Evolutionary conservation across 352 stramenopile genomes (phyloP), one percentile per base, ranked within the genome.

Genomic region (Plasmopara halstedii): DNA sequence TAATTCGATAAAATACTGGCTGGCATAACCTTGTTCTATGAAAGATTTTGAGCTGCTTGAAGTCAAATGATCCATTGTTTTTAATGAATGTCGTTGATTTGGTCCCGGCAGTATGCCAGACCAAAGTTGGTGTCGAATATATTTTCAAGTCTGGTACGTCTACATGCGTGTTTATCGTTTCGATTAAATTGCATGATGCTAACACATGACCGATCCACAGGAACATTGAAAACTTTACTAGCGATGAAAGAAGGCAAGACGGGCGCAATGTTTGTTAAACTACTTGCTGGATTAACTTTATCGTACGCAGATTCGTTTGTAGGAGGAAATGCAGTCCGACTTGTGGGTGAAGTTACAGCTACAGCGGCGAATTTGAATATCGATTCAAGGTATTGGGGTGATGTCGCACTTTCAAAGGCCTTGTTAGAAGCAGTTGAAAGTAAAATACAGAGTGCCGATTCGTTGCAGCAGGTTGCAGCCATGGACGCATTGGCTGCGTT

Each of bases 31-130:
- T 53, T 11, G 17, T 50, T 39, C 6, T 22, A 43, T 22, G 4
- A 33, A 40, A 91, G 82, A 66, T 93, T 48, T 40, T 93, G 26
- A 56, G 78, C 20, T 79, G 75, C 29, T 57, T 93, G 25, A 70
- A 84, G 53, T 88, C 79, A 7, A 66, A 73, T n/a, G 82, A 93
- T 39, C 55, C 74, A 4, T 53, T 93, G 15, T 89, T 91, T 46
- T 52, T 89, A 51, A 85, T 93, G 77, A 93, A 88, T 38, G 61
- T 93, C 15, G 59, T 91, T 10, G 82, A 93, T 46, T 60, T 93
- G 39, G 53, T 93, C 14, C 79, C 79, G 1, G 79, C 73, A 11
- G 44, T 93, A 13, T 85, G 76, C 43, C 62, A 75, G 25, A 89
- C 76, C 4, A 67, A 73, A 11, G 50, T 73, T 20, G 82, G 82